Evolutionary conservation across 805 yeast genomes (phyloP).

Genomic region (Starmerella geochares): DNA sequence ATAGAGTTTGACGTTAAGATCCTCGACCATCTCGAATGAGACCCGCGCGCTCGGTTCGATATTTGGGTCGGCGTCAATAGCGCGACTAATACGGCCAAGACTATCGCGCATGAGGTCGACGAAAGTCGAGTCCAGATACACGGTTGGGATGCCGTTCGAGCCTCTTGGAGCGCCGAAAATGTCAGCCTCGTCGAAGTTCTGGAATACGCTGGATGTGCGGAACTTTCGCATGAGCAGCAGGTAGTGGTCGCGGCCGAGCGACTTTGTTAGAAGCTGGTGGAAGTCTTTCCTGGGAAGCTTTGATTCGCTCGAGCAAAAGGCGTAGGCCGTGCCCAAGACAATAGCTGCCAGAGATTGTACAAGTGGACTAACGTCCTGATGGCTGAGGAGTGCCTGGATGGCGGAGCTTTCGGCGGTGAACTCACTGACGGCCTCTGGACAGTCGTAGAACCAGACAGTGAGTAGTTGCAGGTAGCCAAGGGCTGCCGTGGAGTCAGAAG

Average conservation of each 20-base stretch:
- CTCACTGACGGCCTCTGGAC: slow-evolving; percentile 60
- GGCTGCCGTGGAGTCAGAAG: slow-evolving; percentile 60
- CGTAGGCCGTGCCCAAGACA: slow-evolving; percentile 68
- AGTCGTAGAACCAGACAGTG: slow-evolving; percentile 68
- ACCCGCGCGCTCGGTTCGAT: slow-evolving; percentile 59
- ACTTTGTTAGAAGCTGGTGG: slow-evolving; percentile 50
- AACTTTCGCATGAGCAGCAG: slow-evolving; percentile 63
- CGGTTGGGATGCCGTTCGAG: slow-evolving; percentile 77
- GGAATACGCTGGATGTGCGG: slow-evolving; percentile 47
- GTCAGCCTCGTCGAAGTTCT: slow-evolving; percentile 37
- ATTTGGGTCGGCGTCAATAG: slow-evolving; percentile 64
- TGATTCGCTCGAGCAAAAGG: slow-evolving; percentile 55
- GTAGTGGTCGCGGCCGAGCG: slow-evolving; percentile 75
- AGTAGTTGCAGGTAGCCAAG: slow-evolving; percentile 69
- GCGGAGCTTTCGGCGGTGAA: slow-evolving; percentile 59
- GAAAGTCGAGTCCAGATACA: slow-evolving; percentile 59
- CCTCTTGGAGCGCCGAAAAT: slow-evolving; percentile 49
- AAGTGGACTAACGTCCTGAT: slow-evolving; percentile 45
- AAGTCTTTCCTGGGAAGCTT: slow-evolving; percentile 47
- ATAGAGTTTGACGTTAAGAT: slow-evolving; percentile 28
- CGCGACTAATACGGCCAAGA: slow-evolving; percentile 52
- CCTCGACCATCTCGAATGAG: slow-evolving; percentile 48
- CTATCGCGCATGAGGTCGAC: slow-evolving; percentile 61
- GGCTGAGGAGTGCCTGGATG: slow-evolving; percentile 59
- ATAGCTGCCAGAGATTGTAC: slow-evolving; percentile 65